These are phyloP conservation scores for Penicillium sp. DNA, from an alignment of 2,329 filamentous ascomycete genomes.

Conservation along the genomic window DNA sequence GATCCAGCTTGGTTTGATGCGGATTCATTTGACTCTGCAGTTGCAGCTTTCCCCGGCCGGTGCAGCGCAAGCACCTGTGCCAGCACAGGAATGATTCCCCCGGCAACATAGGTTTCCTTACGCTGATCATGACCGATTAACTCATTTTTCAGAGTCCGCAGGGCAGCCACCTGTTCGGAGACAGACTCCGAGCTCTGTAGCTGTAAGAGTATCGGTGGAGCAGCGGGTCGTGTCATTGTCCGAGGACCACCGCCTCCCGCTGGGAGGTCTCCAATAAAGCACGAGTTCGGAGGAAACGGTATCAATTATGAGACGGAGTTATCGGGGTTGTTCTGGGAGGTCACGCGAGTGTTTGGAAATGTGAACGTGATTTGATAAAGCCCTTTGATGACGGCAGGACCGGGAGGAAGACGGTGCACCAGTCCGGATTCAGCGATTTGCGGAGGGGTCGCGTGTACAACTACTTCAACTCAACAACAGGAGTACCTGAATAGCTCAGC, in stretches of 20 bases:
- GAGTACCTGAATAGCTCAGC: not conserved
- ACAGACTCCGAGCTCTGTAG: slow-evolving; percentile 50
- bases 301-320: not conserved
- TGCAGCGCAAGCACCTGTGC: slow-evolving; percentile 45
- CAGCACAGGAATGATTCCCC: slow-evolving; percentile 59
- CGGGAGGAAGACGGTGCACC: not conserved
- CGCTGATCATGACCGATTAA: slow-evolving; percentile 80
- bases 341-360: not conserved
- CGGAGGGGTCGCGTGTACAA: slow-evolving; percentile 3
- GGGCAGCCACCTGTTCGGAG: slow-evolving; percentile 47
- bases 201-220: slow-evolving; percentile 53
- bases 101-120: slow-evolving; percentile 71
- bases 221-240: slow-evolving; percentile 53
- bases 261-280: slow-evolving; percentile 12
- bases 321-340: not conserved
- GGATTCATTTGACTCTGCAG: slow-evolving; percentile 28
- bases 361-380: slow-evolving; percentile 5
- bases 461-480: not conserved
- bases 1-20: slow-evolving; percentile 24
- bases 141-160: slow-evolving; percentile 79
- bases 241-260: slow-evolving; percentile 29
- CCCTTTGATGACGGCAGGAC: slow-evolving; percentile 2
- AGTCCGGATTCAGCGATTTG: slow-evolving; percentile 6
- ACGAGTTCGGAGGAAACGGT: not conserved
- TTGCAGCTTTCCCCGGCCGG: slow-evolving; percentile 33